Evolutionary conservation across 768 basidiomycete species (phyloP).

Genomic region (Sistotremastrum niveocremeum): DNA sequence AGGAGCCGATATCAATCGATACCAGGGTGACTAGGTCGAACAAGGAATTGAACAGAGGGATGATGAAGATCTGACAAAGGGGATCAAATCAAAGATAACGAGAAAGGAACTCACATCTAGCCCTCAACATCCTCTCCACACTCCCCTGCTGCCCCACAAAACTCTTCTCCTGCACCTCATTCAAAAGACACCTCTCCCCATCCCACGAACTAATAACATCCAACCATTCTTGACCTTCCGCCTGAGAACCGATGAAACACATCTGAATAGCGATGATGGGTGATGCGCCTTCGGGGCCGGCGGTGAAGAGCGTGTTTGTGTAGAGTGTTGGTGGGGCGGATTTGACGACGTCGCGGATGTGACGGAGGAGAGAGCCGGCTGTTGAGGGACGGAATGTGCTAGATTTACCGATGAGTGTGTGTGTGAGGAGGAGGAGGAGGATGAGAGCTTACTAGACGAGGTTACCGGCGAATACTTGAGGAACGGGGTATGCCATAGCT

Average conservation of each 20-base stretch:
- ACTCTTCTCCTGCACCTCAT: constrained; percentile 83
- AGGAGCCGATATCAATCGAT: too few species aligned
- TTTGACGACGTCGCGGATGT: constrained; percentile 89
- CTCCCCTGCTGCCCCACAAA: constrained; percentile 87
- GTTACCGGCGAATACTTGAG: constrained; percentile 86
- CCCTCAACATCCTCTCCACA: constrained; percentile 78
- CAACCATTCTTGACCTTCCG: constrained; percentile 63
- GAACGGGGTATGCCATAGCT: constrained; percentile 77
- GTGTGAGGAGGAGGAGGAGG: too few species aligned
- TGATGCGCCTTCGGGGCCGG: constrained; percentile 72
- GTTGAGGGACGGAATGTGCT: constrained; percentile 85
- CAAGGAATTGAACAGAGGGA: too few species aligned
- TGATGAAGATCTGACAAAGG: too few species aligned
- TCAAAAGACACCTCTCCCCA: constrained; percentile 72
- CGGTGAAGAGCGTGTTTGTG: constrained; percentile 81
- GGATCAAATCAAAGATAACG: not conserved
- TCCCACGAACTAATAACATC: constrained; percentile 79
- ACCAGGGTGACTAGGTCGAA: too few species aligned
- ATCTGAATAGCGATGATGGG: constrained; percentile 86
- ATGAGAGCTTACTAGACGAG: constrained; percentile 62
- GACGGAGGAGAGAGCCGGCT: constrained; percentile 76
- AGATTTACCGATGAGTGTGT: not conserved
- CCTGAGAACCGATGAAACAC: constrained; percentile 71
- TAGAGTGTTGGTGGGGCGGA: constrained; percentile 79
- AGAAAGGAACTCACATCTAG: constrained; percentile 41